Base-by-base conservation (phyloP, 1,284 basidiomycete genomes). In the Naganishia sp. region DNA sequence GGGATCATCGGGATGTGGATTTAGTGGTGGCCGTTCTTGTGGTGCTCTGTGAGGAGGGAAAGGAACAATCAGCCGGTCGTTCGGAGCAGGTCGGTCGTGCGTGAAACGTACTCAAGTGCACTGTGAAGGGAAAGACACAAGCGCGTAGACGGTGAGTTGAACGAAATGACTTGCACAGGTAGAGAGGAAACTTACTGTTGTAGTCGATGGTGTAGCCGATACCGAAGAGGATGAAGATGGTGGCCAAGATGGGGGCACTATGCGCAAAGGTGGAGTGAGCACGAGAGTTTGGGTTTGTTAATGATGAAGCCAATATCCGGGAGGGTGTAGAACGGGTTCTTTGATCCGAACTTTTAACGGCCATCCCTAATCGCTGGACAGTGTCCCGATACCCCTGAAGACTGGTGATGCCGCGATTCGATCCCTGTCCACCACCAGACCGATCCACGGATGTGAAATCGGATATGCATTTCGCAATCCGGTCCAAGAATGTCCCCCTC, bases 11-110 rank as follows among this genome's bases (percentile, higher is more conserved):
- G 28, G 49, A 42, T 21, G n/a, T 48, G 31, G 10, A 39, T 72
- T 65, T 82, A 91, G 81, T 91, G 90, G 43, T 87, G 81, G 78
- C 89, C 85, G 83, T 91, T 90, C 86, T 91, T 91, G 86, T 91
- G 90, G 81, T 91, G 88, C 81, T 91, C 89, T 90, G 65, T 49
- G 68, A 57, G 69, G 36, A 65, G 64, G 16, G 25, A 45, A 48
- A n/a, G 25, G 13, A 39, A 33, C 43, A 45, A 23, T 50, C 31
- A 13, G 21, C 39, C 16, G 16, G 7, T 39, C 36, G 36, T 39
- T 39, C 36, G 7, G 13, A 23, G 36, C 6, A 42, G 15, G 21
- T 36, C 6, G 33, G 13, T 28, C 36, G 10, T 25, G 50, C 42
- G n/a, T 28, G 10, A 13, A 21, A 66, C 60, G 31, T 53, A 63